These are phyloP conservation scores for Cnidoscolus chayamansa DNA, from an alignment of 441 rosid genomes.

Conservation along the genomic window DNA sequence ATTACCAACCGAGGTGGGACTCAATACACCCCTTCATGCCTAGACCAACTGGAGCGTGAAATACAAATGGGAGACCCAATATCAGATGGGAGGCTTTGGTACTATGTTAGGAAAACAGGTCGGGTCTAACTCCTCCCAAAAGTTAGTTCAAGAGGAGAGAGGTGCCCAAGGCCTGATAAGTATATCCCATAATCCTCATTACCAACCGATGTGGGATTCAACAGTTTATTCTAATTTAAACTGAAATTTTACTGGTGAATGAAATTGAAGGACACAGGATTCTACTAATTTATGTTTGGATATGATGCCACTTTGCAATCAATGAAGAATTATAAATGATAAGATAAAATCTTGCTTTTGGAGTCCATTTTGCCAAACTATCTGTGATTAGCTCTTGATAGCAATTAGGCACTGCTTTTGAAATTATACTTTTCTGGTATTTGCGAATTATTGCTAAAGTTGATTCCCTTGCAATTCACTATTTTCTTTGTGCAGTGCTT, in stretches of 20 bases:
- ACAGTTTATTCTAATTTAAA: not conserved
- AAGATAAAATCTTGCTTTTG: not conserved
- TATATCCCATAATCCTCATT: no score
- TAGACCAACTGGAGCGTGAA: no score
- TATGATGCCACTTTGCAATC: not conserved
- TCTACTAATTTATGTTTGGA: not conserved
- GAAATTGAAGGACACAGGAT: not conserved
- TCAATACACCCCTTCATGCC: no score
- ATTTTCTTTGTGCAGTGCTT: conserved; percentile 45
- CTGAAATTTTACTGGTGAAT: not conserved
- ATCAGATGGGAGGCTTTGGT: no score
- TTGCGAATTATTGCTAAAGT: not conserved
- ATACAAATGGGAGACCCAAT: no score
- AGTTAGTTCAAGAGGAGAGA: no score
- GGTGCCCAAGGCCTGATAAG: no score
- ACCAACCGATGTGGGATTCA: no score
- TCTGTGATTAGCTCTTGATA: conserved; percentile 5
- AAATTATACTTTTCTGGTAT: not conserved
- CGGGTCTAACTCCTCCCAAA: no score
- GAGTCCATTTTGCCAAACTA: not conserved
- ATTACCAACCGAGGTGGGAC: no score
- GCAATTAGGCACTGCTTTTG: conserved; percentile 4
- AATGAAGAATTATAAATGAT: conserved; percentile 1
- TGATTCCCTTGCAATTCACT: conserved; percentile 6
- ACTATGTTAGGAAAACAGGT: no score